Conservation (phyloP, 352 stramenopile genomes). For the Phytophthora cactorum region DNA sequence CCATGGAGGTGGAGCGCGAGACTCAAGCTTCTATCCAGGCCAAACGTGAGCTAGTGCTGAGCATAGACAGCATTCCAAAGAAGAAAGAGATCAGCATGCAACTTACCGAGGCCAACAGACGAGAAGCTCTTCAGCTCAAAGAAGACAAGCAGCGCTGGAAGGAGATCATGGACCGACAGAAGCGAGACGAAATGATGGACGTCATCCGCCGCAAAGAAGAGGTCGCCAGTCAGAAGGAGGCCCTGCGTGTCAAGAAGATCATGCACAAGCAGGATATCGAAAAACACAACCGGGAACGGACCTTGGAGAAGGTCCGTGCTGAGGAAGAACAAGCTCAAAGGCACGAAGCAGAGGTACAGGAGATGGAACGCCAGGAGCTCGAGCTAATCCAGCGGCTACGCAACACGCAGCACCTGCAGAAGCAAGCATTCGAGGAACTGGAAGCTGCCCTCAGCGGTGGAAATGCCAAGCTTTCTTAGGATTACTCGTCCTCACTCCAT, state of each 20-base stretch:
- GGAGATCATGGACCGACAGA: conserved; percentile 68
- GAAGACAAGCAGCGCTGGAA: conserved; percentile 87
- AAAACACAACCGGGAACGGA: conserved; percentile 69
- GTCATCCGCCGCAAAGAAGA: conserved; percentile 77
- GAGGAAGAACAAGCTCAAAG: conserved; percentile 71
- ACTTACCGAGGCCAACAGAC: conserved; percentile 67
- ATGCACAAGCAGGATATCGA: conserved; percentile 76
- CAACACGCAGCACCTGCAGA: conserved; percentile 87
- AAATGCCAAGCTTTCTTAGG: conserved; percentile 20
- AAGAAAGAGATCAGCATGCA: conserved; percentile 80
- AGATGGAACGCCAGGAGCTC: conserved; percentile 84
- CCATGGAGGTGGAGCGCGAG: conserved; percentile 61
- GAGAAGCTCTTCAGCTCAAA: conserved; percentile 77
- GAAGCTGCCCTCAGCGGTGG: conserved; percentile 72
- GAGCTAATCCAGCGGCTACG: conserved; percentile 84
- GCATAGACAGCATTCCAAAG: conserved; percentile 82
- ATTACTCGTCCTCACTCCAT: conserved; percentile 22
- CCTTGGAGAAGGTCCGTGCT: conserved; percentile 60
- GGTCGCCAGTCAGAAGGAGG: conserved; percentile 70
- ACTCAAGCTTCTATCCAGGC: conserved; percentile 71
- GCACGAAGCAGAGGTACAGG: conserved; percentile 72
- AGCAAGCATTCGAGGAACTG: conserved; percentile 86
- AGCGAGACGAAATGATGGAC: conserved; percentile 67
- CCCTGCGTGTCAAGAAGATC: conserved; percentile 69
- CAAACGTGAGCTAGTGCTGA: conserved; percentile 80